Conservation (phyloP, 768 basidiomycete genomes). For the Mycena vitilis region DNA sequence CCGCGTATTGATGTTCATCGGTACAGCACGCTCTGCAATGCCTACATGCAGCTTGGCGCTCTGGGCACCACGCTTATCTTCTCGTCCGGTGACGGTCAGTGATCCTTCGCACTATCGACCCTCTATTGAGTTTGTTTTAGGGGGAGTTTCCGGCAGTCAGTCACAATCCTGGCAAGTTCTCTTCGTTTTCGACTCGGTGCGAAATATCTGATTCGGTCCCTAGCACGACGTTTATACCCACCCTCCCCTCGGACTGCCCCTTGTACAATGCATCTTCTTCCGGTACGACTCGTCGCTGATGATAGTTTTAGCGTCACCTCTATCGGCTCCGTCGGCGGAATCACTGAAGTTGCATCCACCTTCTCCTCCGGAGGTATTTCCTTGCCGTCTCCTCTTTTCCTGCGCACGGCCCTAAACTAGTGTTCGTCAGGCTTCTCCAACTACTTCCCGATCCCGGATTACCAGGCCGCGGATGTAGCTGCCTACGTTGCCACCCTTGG, state of each 20-base stretch:
- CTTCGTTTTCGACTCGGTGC: background rate
- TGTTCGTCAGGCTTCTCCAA: slow-evolving; percentile 57
- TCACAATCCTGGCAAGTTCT: background rate
- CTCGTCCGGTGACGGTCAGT: slow-evolving; percentile 22
- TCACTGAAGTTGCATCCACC: slow-evolving; percentile 49
- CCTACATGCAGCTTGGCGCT: slow-evolving; percentile 43
- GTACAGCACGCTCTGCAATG: slow-evolving; percentile 38
- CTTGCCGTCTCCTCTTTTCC: too few relatives aligned
- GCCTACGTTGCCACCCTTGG: slow-evolving; percentile 29
- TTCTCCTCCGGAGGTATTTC: slow-evolving; percentile 63
- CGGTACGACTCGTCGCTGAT: background rate
- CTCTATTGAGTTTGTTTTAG: background rate
- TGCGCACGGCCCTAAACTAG: too few relatives aligned
- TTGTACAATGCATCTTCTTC: background rate
- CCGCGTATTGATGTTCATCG: too few relatives aligned
- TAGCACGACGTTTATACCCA: slow-evolving; percentile 12
- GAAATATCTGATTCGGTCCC: background rate
- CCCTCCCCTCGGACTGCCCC: slow-evolving; percentile 16
- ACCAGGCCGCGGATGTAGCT: slow-evolving; percentile 31
- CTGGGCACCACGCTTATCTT: slow-evolving; percentile 36
- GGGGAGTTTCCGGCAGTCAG: slow-evolving; percentile 19
- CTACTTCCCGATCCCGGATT: slow-evolving; percentile 40
- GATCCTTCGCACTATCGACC: background rate
- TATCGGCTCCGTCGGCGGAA: slow-evolving; percentile 35
- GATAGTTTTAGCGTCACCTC: slow-evolving; percentile 4